Conservation (phyloP, 495 filamentous ascomycete genomes). For the Glutinoglossum americanum region DNA sequence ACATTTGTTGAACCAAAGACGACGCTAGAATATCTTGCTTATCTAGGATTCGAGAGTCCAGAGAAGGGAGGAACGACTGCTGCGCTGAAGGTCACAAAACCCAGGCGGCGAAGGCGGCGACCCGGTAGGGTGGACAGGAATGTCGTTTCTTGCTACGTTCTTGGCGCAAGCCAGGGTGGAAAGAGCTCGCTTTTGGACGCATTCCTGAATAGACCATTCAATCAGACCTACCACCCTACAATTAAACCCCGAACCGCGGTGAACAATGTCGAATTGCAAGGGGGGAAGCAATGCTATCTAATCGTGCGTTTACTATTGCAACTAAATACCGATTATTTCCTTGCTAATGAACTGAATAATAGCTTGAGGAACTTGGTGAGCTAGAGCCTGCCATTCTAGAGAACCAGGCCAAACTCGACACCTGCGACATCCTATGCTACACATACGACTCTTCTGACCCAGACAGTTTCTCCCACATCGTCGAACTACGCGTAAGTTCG, state of each 20-base stretch:
- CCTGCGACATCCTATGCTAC: slow-evolving; percentile 85
- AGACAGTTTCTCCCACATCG: slow-evolving; percentile 81
- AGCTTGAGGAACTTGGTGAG: slow-evolving; percentile 78
- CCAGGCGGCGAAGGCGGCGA: slow-evolving; percentile 60
- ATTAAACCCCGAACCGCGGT: slow-evolving; percentile 85
- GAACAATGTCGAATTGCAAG: slow-evolving; percentile 88
- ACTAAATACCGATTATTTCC: neutral
- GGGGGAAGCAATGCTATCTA: slow-evolving; percentile 90
- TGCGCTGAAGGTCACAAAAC: slow-evolving; percentile 77
- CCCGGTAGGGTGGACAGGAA: slow-evolving; percentile 78
- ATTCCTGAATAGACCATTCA: slow-evolving; percentile 76
- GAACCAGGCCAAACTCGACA: slow-evolving; percentile 75
- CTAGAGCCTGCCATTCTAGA: slow-evolving; percentile 83
- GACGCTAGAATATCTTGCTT: slow-evolving; percentile 84
- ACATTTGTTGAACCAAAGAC: slow-evolving; percentile 91
- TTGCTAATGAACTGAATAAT: slow-evolving; percentile 2
- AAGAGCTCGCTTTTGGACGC: slow-evolving; percentile 51
- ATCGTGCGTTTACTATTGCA: slow-evolving; percentile 24
- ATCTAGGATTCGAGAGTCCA: slow-evolving; percentile 64
- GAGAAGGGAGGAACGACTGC: slow-evolving; percentile 44
- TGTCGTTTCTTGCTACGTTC: slow-evolving; percentile 88
- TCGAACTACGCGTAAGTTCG: slow-evolving; percentile 39
- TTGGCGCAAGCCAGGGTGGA: slow-evolving; percentile 34
- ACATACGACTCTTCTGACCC: slow-evolving; percentile 93
- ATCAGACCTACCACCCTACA: slow-evolving; percentile 71